Conservation (phyloP, 2,329 filamentous ascomycete species). For the Aureobasidium sp. region DNA sequence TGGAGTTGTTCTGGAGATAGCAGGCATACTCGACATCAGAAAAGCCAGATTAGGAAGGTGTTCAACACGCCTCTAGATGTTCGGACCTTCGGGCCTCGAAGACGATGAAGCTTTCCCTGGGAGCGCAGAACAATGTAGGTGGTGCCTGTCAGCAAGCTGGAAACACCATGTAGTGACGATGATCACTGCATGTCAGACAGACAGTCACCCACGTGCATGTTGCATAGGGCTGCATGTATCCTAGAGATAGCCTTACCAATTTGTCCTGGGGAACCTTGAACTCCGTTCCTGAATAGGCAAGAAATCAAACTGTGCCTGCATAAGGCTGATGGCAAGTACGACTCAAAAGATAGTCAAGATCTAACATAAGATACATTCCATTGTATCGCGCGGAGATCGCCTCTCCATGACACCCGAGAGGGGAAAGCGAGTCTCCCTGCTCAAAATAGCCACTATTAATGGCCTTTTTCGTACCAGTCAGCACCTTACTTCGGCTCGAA, state of each 20-base stretch:
- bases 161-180: neutral
- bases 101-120: neutral
- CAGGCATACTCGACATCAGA: neutral
- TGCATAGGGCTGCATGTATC: slow-evolving; percentile 12
- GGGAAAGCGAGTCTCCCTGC: neutral
- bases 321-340: neutral
- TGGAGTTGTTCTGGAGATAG: no score
- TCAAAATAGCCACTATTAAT: slow-evolving; percentile 6
- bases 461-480: slow-evolving; percentile 4
- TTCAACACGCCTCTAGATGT: no score
- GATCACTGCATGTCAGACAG: slow-evolving; percentile 12
- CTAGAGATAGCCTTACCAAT: neutral
- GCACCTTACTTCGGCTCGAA: slow-evolving; percentile 3
- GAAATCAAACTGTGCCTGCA: neutral
- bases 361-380: neutral
- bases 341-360: neutral
- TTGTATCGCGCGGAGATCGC: neutral
- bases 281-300: neutral
- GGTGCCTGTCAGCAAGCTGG: neutral
- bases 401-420: neutral
- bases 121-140: neutral
- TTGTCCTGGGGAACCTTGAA: neutral
- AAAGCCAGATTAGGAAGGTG: no score
- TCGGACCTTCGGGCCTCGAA: neutral
- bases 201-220: neutral